Evolutionary conservation across 148 eudicot species (phyloP).

Genomic region (Hydrangea macrophylla): DNA sequence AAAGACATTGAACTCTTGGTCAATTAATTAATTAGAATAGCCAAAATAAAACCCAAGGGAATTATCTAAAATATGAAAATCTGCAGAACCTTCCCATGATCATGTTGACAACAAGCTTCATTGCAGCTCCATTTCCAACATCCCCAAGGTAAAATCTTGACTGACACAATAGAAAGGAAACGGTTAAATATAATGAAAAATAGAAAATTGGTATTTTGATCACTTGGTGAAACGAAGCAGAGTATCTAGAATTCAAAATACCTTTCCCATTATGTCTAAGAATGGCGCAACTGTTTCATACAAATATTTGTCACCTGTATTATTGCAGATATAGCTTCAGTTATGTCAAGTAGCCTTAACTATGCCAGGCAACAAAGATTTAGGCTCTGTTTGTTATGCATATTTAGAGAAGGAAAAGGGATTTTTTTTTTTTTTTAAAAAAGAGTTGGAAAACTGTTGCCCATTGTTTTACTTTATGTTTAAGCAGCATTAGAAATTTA

Average conservation of each 20-base stretch:
- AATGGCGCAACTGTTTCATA: conserved; percentile 64
- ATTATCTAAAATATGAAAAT: neutral
- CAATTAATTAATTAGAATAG: neutral
- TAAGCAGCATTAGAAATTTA: too few relatives aligned
- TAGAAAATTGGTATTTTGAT: neutral
- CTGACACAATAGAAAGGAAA: conserved; percentile 33
- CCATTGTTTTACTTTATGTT: too few relatives aligned
- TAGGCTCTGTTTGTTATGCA: too few relatives aligned
- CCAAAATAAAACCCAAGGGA: neutral
- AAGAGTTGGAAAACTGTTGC: neutral
- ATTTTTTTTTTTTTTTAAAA: neutral
- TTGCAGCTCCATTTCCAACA: conserved; percentile 96
- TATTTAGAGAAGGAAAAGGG: too few relatives aligned
- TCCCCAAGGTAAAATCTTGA: conserved; percentile 92
- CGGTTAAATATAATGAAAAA: neutral
- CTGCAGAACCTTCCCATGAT: conserved; percentile 88
- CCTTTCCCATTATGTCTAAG: conserved; percentile 97
- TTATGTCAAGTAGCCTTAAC: neutral
- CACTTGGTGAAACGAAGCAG: neutral
- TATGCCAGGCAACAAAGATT: neutral
- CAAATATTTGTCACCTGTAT: conserved; percentile 75
- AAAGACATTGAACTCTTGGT: neutral
- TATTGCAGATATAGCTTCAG: conserved; percentile 23
- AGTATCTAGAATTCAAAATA: conserved; percentile 17
- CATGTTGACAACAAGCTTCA: conserved; percentile 99